phyloP scores from a whole-genome alignment of 2,329 filamentous ascomycete genomes.

The Ceratocystis colombiana region DNA sequence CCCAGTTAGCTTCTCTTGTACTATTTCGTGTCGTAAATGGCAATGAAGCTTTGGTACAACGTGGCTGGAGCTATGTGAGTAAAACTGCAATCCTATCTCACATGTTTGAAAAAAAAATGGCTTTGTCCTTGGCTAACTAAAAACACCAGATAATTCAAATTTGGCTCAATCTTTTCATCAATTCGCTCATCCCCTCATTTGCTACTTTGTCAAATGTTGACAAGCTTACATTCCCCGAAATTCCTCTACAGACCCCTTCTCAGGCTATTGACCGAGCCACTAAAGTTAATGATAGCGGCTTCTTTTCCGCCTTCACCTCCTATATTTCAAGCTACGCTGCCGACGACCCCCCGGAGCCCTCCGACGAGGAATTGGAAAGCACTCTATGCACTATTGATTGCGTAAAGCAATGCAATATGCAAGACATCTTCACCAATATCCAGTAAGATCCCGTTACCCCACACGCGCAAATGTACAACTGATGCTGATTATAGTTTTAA shows the following conservation, averaged over 20 bases:
- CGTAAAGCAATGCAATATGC: conserved; percentile 78
- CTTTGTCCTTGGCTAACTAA: conserved; percentile 28
- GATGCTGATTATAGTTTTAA: conserved; percentile 6
- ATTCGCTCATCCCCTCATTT: conserved; percentile 79
- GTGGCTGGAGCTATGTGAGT: conserved; percentile 70
- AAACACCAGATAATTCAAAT: conserved; percentile 66
- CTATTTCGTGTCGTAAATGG: conserved; percentile 84
- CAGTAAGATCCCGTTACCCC: conserved; percentile 43
- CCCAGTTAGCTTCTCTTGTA: conserved; percentile 88
- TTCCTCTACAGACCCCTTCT: conserved; percentile 81
- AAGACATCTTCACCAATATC: conserved; percentile 72
- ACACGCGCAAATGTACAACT: background rate
- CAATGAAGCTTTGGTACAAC: conserved; percentile 64
- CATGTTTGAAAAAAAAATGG: background rate
- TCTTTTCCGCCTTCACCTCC: conserved; percentile 89
- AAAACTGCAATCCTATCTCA: conserved; percentile 13
- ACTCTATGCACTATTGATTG: conserved; percentile 92
- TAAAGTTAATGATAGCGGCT: conserved; percentile 65
- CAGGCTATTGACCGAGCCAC: conserved; percentile 84
- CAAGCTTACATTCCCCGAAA: conserved; percentile 49
- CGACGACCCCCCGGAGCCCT: conserved; percentile 93
- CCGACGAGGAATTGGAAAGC: conserved; percentile 92
- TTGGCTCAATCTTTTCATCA: conserved; percentile 91
- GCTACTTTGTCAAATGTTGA: conserved; percentile 43
- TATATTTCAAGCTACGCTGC: conserved; percentile 99